Percentiles rank a stretch among this genome's conserved stretches.
Conservation (phyloP, 805 yeast genomes). For the Pichia cephalocereana region DNA sequence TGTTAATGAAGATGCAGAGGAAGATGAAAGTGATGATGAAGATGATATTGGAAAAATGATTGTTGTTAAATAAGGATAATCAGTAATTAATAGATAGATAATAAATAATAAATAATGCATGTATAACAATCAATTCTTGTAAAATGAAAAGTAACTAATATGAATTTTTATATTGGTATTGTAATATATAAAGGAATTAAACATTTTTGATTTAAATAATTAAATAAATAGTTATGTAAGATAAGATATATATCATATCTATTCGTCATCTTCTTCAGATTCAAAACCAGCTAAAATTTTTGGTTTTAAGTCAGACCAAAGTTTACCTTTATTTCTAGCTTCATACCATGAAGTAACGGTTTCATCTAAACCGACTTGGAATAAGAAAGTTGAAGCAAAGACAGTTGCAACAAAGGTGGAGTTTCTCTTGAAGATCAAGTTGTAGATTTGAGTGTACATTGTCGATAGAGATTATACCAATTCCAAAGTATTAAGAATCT, state of each 20-base stretch:
- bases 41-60: slow-evolving; percentile 6
- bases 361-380: slow-evolving; percentile 68
- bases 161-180: too few relatives aligned
- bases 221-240: too few relatives aligned
- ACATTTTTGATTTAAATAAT: neutral
- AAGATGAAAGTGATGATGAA: slow-evolving; percentile 5
- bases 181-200: neutral
- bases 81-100: too few relatives aligned
- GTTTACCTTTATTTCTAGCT: slow-evolving; percentile 72
- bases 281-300: slow-evolving; percentile 45
- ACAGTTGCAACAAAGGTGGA: slow-evolving; percentile 77
- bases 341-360: slow-evolving; percentile 66
- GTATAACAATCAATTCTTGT: too few relatives aligned
- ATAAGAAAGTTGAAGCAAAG: slow-evolving; percentile 75
- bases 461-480: too few relatives aligned
- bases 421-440: slow-evolving; percentile 79
- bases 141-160: neutral
- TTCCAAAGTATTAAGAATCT: too few relatives aligned
- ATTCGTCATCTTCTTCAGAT: slow-evolving; percentile 52
- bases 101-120: too few relatives aligned
- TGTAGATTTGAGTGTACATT: slow-evolving; percentile 42
- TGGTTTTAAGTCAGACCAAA: slow-evolving; percentile 70
- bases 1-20: slow-evolving; percentile 3
- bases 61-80: slow-evolving; percentile 5
- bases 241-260: too few relatives aligned